phyloP scores from a whole-genome alignment of 768 basidiomycete genomes.

The Floccularia luteovirens region DNA sequence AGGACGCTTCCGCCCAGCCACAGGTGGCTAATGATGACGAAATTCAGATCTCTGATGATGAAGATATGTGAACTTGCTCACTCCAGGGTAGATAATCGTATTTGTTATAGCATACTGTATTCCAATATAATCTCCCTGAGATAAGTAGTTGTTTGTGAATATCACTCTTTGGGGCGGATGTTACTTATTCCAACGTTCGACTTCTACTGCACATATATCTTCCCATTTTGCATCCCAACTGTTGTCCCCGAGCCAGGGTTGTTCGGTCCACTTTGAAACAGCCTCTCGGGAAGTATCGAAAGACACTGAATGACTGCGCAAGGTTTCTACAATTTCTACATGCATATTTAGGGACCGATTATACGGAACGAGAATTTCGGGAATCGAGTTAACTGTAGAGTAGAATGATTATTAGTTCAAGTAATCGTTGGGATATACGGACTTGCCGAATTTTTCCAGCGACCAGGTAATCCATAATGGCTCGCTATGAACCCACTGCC shows the following conservation, averaged over 20 bases:
- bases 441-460: slow-evolving; percentile 67
- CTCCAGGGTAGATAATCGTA: slow-evolving; percentile 5
- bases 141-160: no score
- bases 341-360: slow-evolving; percentile 58
- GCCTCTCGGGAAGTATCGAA: slow-evolving; percentile 64
- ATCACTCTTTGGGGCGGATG: no score
- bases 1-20: slow-evolving; percentile 18
- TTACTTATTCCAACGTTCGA: slow-evolving; percentile 57
- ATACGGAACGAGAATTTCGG: slow-evolving; percentile 54
- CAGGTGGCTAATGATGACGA: slow-evolving; percentile 62
- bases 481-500: slow-evolving; percentile 62
- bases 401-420: slow-evolving; percentile 2
- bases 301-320: slow-evolving; percentile 59
- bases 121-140: slow-evolving; percentile 3
- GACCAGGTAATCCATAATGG: slow-evolving; percentile 82
- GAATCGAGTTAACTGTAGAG: slow-evolving; percentile 42
- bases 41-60: slow-evolving; percentile 85
- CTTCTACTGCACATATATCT: slow-evolving; percentile 68
- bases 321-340: slow-evolving; percentile 41
- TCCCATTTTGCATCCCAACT: slow-evolving; percentile 74
- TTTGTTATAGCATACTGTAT: slow-evolving; percentile 4
- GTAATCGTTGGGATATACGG: neutral
- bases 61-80: slow-evolving; percentile 45
- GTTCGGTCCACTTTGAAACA: slow-evolving; percentile 61
- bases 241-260: slow-evolving; percentile 56